phyloP scores from a whole-genome alignment of 805 yeast species.

The Zygoascus bituminiphila region DNA sequence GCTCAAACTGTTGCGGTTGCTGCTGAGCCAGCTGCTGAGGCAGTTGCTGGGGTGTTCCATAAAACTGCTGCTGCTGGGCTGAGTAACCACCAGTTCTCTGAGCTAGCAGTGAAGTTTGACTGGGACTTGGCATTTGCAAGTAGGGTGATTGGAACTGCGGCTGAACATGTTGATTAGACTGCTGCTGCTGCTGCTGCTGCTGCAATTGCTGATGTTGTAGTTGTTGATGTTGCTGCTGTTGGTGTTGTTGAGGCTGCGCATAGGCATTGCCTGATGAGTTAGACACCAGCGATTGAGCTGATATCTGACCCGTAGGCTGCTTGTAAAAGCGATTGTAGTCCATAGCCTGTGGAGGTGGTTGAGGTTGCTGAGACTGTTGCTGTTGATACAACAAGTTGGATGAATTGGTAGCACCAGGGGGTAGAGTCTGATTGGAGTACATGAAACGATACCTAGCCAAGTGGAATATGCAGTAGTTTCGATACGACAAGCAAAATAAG shows the following conservation, averaged over 20 bases:
- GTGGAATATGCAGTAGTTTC: too few relatives aligned
- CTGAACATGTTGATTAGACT: conserved; percentile 23
- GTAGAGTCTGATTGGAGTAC: not conserved
- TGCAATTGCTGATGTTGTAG: conserved; percentile 21
- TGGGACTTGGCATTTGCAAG: conserved; percentile 15
- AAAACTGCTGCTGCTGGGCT: conserved; percentile 1
- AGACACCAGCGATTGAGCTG: conserved; percentile 22
- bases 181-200: conserved; percentile 27
- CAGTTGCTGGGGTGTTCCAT: not conserved
- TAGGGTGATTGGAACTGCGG: conserved; percentile 12
- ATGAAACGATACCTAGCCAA: too few relatives aligned
- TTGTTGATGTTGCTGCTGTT: conserved; percentile 23
- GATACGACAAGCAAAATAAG: too few relatives aligned
- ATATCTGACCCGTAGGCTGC: conserved; percentile 13
- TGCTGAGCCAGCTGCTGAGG: conserved; percentile 3
- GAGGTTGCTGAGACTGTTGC: conserved; percentile 9
- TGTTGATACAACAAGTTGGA: conserved; percentile 4
- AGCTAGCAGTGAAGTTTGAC: conserved; percentile 18
- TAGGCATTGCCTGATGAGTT: conserved; percentile 13
- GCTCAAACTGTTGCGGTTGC: conserved; percentile 5
- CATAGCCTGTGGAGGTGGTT: conserved; percentile 19
- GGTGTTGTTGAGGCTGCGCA: conserved; percentile 28
- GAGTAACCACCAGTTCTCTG: conserved; percentile 7
- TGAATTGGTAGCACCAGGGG: conserved; percentile 1
- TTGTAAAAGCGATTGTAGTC: conserved; percentile 11